Conservation (phyloP, 495 filamentous ascomycete species). For the Neurospora africana region DNA sequence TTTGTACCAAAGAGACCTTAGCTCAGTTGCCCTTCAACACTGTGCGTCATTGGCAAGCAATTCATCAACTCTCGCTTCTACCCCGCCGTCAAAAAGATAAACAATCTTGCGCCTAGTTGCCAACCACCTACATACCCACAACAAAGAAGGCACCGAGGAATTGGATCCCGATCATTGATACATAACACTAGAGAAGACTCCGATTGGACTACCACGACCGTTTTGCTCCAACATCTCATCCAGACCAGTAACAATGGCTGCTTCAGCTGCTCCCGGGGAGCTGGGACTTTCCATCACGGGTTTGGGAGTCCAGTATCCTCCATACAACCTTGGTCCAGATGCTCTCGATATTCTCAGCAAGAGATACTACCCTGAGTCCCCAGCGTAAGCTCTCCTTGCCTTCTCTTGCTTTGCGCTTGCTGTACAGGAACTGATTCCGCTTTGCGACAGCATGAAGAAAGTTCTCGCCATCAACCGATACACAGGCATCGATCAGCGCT, state of each 20-base stretch:
- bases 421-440: background rate
- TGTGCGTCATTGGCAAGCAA: background rate
- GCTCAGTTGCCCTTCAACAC: background rate
- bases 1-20: background rate
- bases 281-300: constrained; percentile 42
- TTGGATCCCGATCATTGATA: background rate
- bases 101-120: background rate
- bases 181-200: background rate
- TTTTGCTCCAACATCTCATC: background rate
- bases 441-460: constrained; percentile 37
- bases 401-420: background rate
- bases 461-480: constrained; percentile 52
- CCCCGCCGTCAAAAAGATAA: background rate
- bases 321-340: constrained; percentile 29
- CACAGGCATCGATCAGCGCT: constrained; percentile 53
- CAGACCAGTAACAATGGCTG: constrained; percentile 13
- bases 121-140: background rate
- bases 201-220: constrained; percentile 7
- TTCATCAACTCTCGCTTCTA: background rate
- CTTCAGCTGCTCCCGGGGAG: constrained; percentile 15
- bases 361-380: constrained; percentile 38
- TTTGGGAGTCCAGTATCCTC: constrained; percentile 40
- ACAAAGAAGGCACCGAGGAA: background rate
- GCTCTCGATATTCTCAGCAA: constrained; percentile 32
- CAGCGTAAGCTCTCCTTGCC: constrained; percentile 29